Conservation (phyloP, 2,329 filamentous ascomycete species). For the Penicillium concentricum region DNA sequence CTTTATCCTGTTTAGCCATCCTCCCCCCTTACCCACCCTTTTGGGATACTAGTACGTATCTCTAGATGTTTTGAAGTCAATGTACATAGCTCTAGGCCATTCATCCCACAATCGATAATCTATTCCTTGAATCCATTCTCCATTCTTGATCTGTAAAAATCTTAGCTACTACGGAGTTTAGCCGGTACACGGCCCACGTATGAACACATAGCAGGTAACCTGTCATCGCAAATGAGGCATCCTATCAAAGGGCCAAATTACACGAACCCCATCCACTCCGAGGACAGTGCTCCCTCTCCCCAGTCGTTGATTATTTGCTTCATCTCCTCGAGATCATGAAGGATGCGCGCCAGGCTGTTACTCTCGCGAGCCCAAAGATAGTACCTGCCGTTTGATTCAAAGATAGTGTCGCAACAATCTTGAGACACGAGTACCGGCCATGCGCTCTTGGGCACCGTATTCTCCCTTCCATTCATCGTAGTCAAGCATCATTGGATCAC, state of each 20-base stretch:
- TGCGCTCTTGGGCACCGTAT: neutral
- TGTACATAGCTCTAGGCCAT: conserved; percentile 16
- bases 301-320: neutral
- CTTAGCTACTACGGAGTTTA: neutral
- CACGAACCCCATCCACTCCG: neutral
- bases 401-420: neutral
- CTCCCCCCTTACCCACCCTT: neutral
- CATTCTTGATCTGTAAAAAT: neutral
- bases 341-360: neutral
- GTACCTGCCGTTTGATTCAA: neutral
- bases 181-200: neutral
- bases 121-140: neutral
- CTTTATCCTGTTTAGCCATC: neutral
- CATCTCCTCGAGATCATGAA: neutral
- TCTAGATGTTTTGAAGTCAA: conserved; percentile 3
- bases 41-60: conserved; percentile 1
- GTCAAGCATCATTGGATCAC: neutral
- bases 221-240: neutral
- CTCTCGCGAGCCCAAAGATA: neutral
- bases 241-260: neutral
- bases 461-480: neutral
- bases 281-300: neutral
- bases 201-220: neutral
- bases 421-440: neutral
- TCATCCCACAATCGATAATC: neutral